Evolutionary conservation across 202 grass and related monocot genomes (phyloP), one percentile per base, ranked within the genome.

Genomic region (Musa balbisiana): DNA sequence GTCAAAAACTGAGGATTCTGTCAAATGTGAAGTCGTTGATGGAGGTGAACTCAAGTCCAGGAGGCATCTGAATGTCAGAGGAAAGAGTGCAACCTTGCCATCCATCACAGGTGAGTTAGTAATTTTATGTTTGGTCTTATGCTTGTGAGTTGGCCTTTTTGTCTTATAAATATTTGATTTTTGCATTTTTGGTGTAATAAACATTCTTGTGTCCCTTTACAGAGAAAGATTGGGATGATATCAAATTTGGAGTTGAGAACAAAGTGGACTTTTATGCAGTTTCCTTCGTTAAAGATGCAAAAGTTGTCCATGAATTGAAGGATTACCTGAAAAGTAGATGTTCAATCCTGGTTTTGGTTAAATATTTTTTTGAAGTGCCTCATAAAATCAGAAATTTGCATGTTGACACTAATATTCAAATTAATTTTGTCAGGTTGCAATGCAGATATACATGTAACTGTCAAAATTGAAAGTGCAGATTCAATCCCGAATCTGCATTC

Each of bases 151-250:
- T 9, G 12, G 8, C 14, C 11, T 27, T 17, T 13, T 27, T 17
- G 12, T 58, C 58, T 62, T 9, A 19, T 6, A 22, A 51, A 56
- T 2, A 51, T 70, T 3, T 21, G 13, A n/a, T 15, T 70, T 51
- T 70, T 13, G 15, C 15, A 1, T 51, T 49, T 70, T 51, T 2
- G 22, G 52, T 17, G 9, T 16, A 27, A 71, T 55, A 84, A 86
- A 23, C 17, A 64, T 16, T n/a, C 52, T 74, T 67, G 73, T 92
- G 74, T 59, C 71, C 49, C 73, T 53, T 67, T 87, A 75, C 89
- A 99, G 95, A 99, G 68, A 99, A 99, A 83, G 95, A 99, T 71
- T 99, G 95, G 95, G 95, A 99, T 23, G 95, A 99, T 77, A 99
- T 99, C 64, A 99, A 94, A 78, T 99, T 99, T 82, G 95, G 95